Conservation (phyloP, 2,329 filamentous ascomycete species). For the Fusarium humuli region DNA sequence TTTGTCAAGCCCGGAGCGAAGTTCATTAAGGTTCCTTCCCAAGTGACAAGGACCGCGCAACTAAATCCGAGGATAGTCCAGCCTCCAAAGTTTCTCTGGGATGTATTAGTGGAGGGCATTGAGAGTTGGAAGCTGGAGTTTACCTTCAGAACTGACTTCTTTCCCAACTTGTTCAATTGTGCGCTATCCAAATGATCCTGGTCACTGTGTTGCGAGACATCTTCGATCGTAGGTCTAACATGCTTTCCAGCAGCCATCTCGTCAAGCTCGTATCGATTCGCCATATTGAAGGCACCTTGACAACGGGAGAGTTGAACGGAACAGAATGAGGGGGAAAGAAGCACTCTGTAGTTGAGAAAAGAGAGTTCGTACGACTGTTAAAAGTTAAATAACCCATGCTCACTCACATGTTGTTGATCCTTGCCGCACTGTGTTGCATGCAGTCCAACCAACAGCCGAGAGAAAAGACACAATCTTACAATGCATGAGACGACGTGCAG, state of each 20-base stretch:
- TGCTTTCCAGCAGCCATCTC: constrained; percentile 17
- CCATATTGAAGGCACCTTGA: background rate
- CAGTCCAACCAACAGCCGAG: background rate
- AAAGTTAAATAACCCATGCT: background rate
- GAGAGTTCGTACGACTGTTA: background rate
- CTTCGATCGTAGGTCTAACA: constrained; percentile 11
- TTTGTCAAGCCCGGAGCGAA: constrained; percentile 43
- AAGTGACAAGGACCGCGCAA: constrained; percentile 45
- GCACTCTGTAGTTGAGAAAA: background rate
- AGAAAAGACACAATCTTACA: background rate
- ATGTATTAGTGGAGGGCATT: background rate
- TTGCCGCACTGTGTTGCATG: background rate
- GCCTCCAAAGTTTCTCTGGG: constrained; percentile 42
- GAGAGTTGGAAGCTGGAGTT: accelerated
- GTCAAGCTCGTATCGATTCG: constrained; percentile 17
- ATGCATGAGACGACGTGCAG: background rate
- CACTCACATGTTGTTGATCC: background rate
- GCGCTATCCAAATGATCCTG: constrained; percentile 40
- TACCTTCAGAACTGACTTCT: constrained; percentile 26
- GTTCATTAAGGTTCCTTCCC: constrained; percentile 46
- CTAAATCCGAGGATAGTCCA: constrained; percentile 46
- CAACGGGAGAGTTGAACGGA: accelerated
- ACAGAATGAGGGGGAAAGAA: background rate
- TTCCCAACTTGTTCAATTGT: constrained; percentile 31
- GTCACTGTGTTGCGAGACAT: constrained; percentile 15